These are phyloP conservation scores for Penicillium ochrochloron DNA, from an alignment of 495 filamentous ascomycete species.

Conservation along the genomic window DNA sequence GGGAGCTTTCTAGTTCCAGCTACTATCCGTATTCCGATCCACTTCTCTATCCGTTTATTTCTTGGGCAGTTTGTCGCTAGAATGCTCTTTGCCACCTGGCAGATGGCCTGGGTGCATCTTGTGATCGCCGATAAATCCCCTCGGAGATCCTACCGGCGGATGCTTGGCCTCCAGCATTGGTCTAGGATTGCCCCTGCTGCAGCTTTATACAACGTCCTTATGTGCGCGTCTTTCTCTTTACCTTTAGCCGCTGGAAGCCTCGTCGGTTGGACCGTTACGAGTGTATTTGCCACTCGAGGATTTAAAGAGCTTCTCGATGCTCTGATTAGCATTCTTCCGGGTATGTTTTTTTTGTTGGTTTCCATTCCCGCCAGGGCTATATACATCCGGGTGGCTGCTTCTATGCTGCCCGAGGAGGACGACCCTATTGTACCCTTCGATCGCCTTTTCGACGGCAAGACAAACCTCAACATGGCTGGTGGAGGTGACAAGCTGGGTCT, in stretches of 20 bases:
- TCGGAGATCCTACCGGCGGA: neutral
- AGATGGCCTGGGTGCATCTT: constrained; percentile 1
- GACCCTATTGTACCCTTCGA: neutral
- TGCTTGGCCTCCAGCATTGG: neutral
- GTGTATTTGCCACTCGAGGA: neutral
- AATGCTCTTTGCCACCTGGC: neutral
- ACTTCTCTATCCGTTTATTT: neutral
- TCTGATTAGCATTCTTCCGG: neutral
- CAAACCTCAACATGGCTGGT: neutral
- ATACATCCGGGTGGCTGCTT: neutral
- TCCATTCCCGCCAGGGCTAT: neutral
- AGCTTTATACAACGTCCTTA: neutral
- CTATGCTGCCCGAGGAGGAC: constrained; percentile 2
- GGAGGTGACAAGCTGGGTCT: neutral
- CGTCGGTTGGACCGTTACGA: neutral
- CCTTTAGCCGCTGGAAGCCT: neutral
- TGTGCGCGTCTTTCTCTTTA: neutral
- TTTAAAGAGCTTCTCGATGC: neutral
- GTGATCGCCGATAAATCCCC: neutral
- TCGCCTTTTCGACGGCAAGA: neutral
- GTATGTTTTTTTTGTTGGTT: neutral
- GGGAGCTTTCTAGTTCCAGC: neutral
- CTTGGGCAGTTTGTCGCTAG: neutral
- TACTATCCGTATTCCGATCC: neutral
- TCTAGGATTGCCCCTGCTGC: neutral